Percentiles rank a stretch among this genome's conserved stretches.
These are phyloP conservation scores for Ceratonia siliqua DNA, from an alignment of 306 rosid species.

Conservation along the genomic window DNA sequence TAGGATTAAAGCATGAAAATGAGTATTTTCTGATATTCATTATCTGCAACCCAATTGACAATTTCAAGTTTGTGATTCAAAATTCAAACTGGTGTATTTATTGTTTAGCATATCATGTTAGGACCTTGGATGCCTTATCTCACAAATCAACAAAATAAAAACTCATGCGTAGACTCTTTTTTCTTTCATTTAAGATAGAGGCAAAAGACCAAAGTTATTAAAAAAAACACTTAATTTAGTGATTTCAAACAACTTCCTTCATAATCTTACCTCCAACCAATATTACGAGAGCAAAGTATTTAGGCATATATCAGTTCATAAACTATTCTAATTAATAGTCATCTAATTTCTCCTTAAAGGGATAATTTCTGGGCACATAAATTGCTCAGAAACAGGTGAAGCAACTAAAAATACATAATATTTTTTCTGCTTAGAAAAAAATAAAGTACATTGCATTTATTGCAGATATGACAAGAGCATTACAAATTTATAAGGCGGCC, in stretches of 20 bases:
- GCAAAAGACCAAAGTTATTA: background rate
- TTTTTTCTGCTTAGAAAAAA: constrained; percentile 1
- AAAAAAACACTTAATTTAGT: background rate
- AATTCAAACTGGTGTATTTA: background rate
- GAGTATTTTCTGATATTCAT: background rate
- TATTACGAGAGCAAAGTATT: constrained; percentile 17
- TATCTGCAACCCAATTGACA: background rate
- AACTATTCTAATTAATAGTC: background rate
- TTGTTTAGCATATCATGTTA: background rate
- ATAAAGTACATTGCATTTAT: constrained; percentile 5
- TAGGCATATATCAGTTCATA: constrained; percentile 15
- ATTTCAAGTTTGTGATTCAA: constrained; percentile 16
- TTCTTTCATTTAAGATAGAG: constrained; percentile 5
- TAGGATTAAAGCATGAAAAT: background rate
- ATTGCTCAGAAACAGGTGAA: background rate
- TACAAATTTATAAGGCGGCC: constrained; percentile 97
- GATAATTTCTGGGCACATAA: constrained; percentile 13
- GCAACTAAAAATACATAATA: constrained; percentile 8
- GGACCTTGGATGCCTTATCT: background rate
- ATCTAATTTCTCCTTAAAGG: constrained; percentile 10
- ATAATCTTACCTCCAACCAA: constrained; percentile 6
- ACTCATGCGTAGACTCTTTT: background rate
- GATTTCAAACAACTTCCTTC: constrained; percentile 18
- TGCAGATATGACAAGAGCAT: constrained; percentile 39
- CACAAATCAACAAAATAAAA: constrained; percentile 12